A percentile compares a stretch with the other conserved stretches of the same genome.
Conservation (phyloP, 2,329 filamentous ascomycete genomes). For the Botrytis elliptica region DNA sequence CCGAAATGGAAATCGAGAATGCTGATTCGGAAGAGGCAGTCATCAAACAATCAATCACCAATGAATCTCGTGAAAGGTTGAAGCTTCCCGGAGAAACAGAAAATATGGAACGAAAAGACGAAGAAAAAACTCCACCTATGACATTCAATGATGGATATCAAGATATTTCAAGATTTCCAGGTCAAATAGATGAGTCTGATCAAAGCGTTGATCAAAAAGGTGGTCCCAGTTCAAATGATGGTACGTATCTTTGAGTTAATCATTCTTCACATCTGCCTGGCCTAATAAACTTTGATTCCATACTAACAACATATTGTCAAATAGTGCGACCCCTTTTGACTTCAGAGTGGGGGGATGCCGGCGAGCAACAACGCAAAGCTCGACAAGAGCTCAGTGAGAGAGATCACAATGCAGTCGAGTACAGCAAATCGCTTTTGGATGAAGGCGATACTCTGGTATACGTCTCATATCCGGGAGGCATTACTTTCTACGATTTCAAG, state of each 20-base stretch:
- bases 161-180: neutral
- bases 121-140: neutral
- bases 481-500: slow-evolving; percentile 30
- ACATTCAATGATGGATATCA: neutral
- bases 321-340: neutral
- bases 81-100: neutral
- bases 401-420: slow-evolving; percentile 27
- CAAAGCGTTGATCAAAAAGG: neutral
- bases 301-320: neutral
- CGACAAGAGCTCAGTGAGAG: slow-evolving; percentile 18
- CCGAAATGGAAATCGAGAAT: neutral
- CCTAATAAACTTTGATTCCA: neutral
- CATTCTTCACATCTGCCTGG: neutral
- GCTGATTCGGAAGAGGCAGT: neutral
- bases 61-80: neutral
- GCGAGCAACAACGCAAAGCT: neutral
- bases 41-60: neutral
- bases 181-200: neutral
- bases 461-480: slow-evolving; percentile 41
- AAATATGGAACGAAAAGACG: neutral
- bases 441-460: slow-evolving; percentile 48
- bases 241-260: neutral
- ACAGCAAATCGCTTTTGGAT: slow-evolving; percentile 26
- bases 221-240: neutral
- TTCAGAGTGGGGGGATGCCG: neutral